phyloP scores from a whole-genome alignment of 139 green algal species.

The Chlamydomonas incerta region DNA sequence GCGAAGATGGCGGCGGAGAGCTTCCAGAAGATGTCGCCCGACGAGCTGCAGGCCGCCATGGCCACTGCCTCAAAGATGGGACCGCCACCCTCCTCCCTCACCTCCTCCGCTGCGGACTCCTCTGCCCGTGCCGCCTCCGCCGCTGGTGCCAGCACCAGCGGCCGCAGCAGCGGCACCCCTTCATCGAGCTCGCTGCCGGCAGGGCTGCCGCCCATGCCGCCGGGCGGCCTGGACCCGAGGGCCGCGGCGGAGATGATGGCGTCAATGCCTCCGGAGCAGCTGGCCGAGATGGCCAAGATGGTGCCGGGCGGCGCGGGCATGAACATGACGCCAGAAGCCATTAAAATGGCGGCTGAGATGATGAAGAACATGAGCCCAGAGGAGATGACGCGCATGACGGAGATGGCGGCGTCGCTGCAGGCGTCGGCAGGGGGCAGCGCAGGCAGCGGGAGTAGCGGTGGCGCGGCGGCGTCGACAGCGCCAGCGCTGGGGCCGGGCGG shows the following conservation, averaged over 20 bases:
- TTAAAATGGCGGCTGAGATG: slow-evolving; percentile 16
- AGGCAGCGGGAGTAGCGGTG: too few relatives aligned
- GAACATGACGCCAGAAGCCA: neutral
- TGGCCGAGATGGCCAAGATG: slow-evolving; percentile 11
- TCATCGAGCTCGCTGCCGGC: too few relatives aligned
- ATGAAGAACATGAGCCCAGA: slow-evolving; percentile 44
- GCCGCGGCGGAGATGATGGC: slow-evolving; percentile 28
- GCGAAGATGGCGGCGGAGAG: slow-evolving; percentile 9
- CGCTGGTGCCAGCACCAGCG: slow-evolving; percentile 12
- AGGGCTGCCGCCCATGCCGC: neutral
- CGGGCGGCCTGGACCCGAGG: slow-evolving; percentile 3
- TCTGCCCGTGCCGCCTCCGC: neutral
- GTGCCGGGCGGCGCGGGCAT: neutral
- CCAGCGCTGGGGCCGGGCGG: too few relatives aligned
- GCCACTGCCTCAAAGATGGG: neutral
- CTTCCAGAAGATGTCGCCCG: slow-evolving; percentile 7
- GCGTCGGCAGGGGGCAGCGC: neutral
- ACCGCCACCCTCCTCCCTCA: neutral
- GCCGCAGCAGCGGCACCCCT: neutral
- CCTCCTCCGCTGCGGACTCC: neutral
- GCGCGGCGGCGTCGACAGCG: too few relatives aligned
- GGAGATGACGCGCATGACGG: slow-evolving; percentile 31
- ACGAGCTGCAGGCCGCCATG: slow-evolving; percentile 17
- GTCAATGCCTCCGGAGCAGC: slow-evolving; percentile 24
- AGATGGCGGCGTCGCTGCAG: slow-evolving; percentile 29